phyloP scores from a whole-genome alignment of 1,284 basidiomycete species.

The Cystobasidiaceae sp. region DNA sequence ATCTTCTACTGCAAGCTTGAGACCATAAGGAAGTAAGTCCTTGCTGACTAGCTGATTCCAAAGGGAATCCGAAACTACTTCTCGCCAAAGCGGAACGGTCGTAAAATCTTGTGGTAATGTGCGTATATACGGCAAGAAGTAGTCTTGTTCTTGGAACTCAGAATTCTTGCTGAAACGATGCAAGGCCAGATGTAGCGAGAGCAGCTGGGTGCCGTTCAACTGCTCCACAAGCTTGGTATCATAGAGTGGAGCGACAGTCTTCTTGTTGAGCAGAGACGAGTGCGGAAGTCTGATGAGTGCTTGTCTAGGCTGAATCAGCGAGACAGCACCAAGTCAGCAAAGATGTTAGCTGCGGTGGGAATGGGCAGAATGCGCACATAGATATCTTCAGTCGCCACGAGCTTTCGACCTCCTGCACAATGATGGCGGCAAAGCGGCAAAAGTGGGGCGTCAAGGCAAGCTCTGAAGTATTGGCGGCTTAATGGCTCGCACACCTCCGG shows the following conservation, averaged over 20 bases:
- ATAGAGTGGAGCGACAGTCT: slow-evolving; percentile 18
- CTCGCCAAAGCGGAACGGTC: slow-evolving; percentile 20
- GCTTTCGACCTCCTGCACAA: slow-evolving; percentile 19
- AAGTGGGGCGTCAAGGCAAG: not conserved
- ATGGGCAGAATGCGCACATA: not conserved
- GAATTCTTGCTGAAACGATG: not conserved
- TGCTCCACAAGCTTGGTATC: not conserved
- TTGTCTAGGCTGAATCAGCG: not conserved
- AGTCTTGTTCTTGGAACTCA: not conserved
- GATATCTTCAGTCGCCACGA: slow-evolving; percentile 13
- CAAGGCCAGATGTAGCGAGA: slow-evolving; percentile 36
- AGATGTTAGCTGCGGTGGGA: not conserved
- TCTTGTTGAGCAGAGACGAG: slow-evolving; percentile 6
- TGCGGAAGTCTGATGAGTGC: slow-evolving; percentile 7
- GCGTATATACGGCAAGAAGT: slow-evolving; percentile 13
- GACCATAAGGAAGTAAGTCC: slow-evolving; percentile 13
- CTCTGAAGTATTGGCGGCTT: not conserved
- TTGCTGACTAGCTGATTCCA: not conserved
- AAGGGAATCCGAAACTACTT: not conserved
- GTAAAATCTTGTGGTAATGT: slow-evolving; percentile 25
- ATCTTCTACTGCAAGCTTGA: not conserved
- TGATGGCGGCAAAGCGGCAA: not conserved
- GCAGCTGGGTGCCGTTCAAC: slow-evolving; percentile 33
- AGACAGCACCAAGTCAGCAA: not conserved
- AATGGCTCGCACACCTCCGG: slow-evolving; percentile 10